phyloP scores from a whole-genome alignment of 2,329 filamentous ascomycete species.

The Fusarium compactum region DNA sequence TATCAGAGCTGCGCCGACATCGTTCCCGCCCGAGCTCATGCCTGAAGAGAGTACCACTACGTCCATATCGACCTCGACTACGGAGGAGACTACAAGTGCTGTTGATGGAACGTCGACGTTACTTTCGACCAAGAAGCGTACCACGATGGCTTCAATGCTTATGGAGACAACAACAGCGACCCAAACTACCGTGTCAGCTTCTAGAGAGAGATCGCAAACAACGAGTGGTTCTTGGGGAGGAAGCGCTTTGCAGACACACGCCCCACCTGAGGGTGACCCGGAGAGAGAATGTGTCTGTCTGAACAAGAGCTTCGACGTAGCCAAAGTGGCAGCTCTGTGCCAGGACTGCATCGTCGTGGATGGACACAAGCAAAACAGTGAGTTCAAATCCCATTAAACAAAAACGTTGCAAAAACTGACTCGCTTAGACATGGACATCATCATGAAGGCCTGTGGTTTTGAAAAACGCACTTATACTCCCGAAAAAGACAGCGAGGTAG shows the following conservation, averaged over 20 bases:
- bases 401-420: not conserved
- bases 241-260: conserved; percentile 27
- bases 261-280: conserved; percentile 39
- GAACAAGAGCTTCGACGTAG: conserved; percentile 57
- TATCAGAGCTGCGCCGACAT: conserved; percentile 50
- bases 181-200: conserved; percentile 16
- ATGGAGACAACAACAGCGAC: conserved; percentile 14
- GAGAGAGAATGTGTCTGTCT: conserved; percentile 55
- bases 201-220: not conserved
- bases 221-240: conserved; percentile 18
- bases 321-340: conserved; percentile 54
- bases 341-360: conserved; percentile 54
- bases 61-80: conserved; percentile 20
- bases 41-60: conserved; percentile 18
- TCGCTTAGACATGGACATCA: conserved; percentile 51
- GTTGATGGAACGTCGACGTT: conserved; percentile 9
- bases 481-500: conserved; percentile 48
- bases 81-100: conserved; percentile 14
- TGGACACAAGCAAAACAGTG: conserved; percentile 51
- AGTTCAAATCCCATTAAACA: conserved; percentile 13
- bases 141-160: conserved; percentile 15
- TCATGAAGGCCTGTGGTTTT: conserved; percentile 55
- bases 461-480: conserved; percentile 46
- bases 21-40: conserved; percentile 42
- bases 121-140: not conserved